Evolutionary conservation across 352 stramenopile species (phyloP), one percentile per base, ranked within the genome.

Genomic region (Phytophthora melonis): DNA sequence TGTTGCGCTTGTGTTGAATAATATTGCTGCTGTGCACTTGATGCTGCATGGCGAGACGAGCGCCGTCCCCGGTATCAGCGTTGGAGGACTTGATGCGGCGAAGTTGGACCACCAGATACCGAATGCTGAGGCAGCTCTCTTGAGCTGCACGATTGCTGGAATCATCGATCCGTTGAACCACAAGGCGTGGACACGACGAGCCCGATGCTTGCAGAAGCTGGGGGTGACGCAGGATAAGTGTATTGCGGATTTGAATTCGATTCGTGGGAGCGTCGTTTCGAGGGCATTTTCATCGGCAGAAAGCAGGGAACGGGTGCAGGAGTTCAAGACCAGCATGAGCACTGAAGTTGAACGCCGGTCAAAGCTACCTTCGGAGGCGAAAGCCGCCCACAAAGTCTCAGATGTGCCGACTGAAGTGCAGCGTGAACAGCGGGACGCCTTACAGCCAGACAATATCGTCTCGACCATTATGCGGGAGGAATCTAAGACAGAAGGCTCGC

Each of bases 131-230:
- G 25, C 64, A 56, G 64, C 59, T 21, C 16, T 78, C 14, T 39
- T 79, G 23, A 75, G 77, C 21, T 73, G 63, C 39, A 75, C 67
- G 1, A 64, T 82, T 50, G 67, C 75, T 30, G 75, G 71, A 0
- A 72, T 79, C 5, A 52, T 82, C 1, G 75, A 79, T 9, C 68
- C 72, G 2, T 41, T 79, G 0, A 82, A 82, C 21, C 4, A 54
- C 45, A 82, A 79, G 18, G 72, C 63, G 14, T 82, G 75, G 75
- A 1, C 62, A 59, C 63, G 75, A 58, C 71, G 68, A 19, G 43
- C 50, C 1, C 55, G 68, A 0, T 74, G 72, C 8, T 69, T 79
- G 21, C 16, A 68, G 45, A 49, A 53, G 3, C 18, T 79, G 49
- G 63, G 63, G 1, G 70, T 65, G 16, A 21, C 32, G 0, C 43